Evolutionary conservation across 2,329 filamentous ascomycete genomes (phyloP).

Genomic region (Graphilbum ipis-grandicollis): DNA sequence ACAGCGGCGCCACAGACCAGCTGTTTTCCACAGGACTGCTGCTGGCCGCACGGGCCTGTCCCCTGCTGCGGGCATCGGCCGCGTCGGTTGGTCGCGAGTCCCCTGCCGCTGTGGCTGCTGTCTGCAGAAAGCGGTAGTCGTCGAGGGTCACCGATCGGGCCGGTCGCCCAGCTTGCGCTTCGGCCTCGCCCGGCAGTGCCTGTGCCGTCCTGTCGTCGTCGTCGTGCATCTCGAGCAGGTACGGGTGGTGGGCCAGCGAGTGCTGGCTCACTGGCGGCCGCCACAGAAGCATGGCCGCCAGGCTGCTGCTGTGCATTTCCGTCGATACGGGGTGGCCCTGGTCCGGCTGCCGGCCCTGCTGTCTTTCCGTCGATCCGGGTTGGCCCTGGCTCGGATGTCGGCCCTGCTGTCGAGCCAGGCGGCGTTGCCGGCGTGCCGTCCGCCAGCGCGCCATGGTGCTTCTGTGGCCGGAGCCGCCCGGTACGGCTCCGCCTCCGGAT

Average conservation of each 20-base stretch:
- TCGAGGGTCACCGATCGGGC: conserved; percentile 6
- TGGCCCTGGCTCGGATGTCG: background rate
- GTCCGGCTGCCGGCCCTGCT: background rate
- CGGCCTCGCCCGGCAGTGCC: conserved; percentile 4
- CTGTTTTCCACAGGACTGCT: no score
- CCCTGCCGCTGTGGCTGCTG: background rate
- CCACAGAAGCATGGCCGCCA: conserved; percentile 2
- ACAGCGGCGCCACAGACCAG: background rate
- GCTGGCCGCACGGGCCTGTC: background rate
- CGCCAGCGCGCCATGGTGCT: background rate
- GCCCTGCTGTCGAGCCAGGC: background rate
- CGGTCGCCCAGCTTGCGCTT: conserved; percentile 1
- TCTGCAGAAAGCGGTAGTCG: conserved; percentile 8
- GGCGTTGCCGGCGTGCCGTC: background rate
- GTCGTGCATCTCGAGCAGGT: background rate
- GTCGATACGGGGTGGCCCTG: no score
- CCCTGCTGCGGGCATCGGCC: background rate
- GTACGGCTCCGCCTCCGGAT: background rate
- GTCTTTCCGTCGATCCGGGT: no score
- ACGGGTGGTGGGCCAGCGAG: conserved; percentile 6
- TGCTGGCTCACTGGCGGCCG: conserved; percentile 9
- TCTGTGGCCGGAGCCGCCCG: background rate
- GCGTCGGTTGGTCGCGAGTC: no score
- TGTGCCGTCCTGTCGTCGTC: background rate
- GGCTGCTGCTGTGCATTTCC: background rate